Base-by-base conservation (phyloP, 2,329 filamentous ascomycete genomes). In the Diaporthe humulicola region DNA sequence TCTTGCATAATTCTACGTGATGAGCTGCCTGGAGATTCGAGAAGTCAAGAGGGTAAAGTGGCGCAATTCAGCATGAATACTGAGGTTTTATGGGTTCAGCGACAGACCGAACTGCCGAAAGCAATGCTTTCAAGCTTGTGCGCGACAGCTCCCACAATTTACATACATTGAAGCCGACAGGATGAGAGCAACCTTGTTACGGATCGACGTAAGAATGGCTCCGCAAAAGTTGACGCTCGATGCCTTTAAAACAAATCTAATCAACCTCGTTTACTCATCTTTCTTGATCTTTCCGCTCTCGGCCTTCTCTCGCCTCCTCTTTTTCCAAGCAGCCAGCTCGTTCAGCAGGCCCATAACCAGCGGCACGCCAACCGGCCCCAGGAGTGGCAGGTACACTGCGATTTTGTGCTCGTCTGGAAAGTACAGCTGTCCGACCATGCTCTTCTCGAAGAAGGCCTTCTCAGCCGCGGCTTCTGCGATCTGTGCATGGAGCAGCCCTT, bases 381-480 rank as follows among this genome's bases (percentile, higher is more conserved):
- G 85, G 15, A 99, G 86, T 1, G 97, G 97, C 79, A 99, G 85
- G 82, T 99, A 99, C 0, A 99, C 97, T 0, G 97, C 97, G 33
- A 99, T 91, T 84, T 98, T 99, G 84, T 99, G 97, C 85, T 99
- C 97, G 81, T 99, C 97, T 0, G 97, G 97, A 83, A 99, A 99
- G 84, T 98, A 99, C 2, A 98, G 93, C 85, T 98, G 97, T 0
- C 96, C 97, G 17, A 99, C 97, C 97, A 99, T 99, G 81, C 94
- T 98, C 85, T 98, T 98, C 84, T 99, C 97, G 79, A 99, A 99
- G 84, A 99, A 99, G 0, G 96, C 96, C 76, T 93, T 92, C 83
- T 99, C 97, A 0, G 95, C 96, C 81, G 97, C 95, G 3, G 91
- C 90, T 84, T 98, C 96, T 8, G 97, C 97, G 61, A 95, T 91